Evolutionary conservation across 2,329 filamentous ascomycete species (phyloP).

Genomic region (Aspergillus sergii): DNA sequence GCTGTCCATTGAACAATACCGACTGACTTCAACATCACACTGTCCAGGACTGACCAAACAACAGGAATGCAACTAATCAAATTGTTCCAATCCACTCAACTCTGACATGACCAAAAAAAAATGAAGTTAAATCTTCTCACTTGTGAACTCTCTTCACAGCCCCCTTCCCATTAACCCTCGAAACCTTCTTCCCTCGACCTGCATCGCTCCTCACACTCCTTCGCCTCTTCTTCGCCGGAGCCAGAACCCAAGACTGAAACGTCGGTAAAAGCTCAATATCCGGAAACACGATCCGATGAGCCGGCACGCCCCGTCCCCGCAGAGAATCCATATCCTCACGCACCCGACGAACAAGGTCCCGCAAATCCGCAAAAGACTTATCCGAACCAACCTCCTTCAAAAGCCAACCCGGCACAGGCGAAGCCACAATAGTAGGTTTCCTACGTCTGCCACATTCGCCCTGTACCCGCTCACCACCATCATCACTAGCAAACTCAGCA

Average conservation of each 20-base stretch:
- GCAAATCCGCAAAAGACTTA: conserved; percentile 36
- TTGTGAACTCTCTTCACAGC: conserved; percentile 7
- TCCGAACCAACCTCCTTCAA: conserved; percentile 22
- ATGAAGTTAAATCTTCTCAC: not conserved
- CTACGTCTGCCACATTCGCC: conserved; percentile 11
- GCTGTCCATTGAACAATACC: not conserved
- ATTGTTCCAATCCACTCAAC: not conserved
- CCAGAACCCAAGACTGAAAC: conserved; percentile 25
- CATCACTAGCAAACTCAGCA: too few species aligned
- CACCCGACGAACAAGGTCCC: conserved; percentile 29
- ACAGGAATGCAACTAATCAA: not conserved
- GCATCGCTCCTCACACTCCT: not conserved
- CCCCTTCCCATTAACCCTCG: conserved; percentile 3
- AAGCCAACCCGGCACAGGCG: conserved; percentile 40
- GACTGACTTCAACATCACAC: not conserved
- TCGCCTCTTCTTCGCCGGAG: not conserved
- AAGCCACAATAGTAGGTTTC: conserved; percentile 29
- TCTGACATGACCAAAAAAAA: not conserved
- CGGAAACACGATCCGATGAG: conserved; percentile 31
- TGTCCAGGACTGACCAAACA: not conserved
- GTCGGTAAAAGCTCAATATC: conserved; percentile 45
- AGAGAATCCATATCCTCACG: conserved; percentile 21
- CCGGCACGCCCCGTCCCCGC: conserved; percentile 9
- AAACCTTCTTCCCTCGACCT: conserved; percentile 5
- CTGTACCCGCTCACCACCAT: too few species aligned